Conservation (phyloP, 2,329 filamentous ascomycete species). For the Microcyclosporella mali region DNA sequence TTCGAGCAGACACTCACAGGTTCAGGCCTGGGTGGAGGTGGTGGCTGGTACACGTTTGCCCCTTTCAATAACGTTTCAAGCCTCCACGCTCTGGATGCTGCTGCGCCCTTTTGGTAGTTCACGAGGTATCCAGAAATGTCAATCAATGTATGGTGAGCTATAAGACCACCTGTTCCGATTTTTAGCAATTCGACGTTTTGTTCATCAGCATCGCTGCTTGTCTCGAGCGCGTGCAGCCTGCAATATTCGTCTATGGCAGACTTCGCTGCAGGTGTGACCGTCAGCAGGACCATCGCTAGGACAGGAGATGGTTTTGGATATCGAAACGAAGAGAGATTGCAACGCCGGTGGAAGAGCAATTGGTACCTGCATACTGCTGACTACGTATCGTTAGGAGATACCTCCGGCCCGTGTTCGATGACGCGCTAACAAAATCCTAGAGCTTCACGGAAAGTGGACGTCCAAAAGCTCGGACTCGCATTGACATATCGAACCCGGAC, state of each 20-base stretch:
- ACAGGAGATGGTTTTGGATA: neutral
- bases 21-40: slow-evolving; percentile 71
- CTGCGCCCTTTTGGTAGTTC: slow-evolving; percentile 14
- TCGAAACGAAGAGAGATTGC: neutral
- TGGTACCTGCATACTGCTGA: slow-evolving; percentile 3
- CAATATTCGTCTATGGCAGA: slow-evolving; percentile 48
- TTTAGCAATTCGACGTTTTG: slow-evolving; percentile 14
- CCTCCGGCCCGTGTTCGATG: no score
- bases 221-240: slow-evolving; percentile 7
- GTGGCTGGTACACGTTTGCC: slow-evolving; percentile 66
- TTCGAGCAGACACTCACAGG: slow-evolving; percentile 51
- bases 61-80: slow-evolving; percentile 68
- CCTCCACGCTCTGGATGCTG: slow-evolving; percentile 34
- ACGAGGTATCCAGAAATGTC: slow-evolving; percentile 53
- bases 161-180: slow-evolving; percentile 54
- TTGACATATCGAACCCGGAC: slow-evolving; percentile 1
- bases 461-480: neutral
- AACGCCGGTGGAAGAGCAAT: neutral
- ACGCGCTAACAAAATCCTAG: neutral
- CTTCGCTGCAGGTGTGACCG: slow-evolving; percentile 65
- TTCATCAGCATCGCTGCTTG: slow-evolving; percentile 5
- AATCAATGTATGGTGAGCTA: slow-evolving; percentile 65
- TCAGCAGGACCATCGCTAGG: slow-evolving; percentile 63
- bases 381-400: no score
- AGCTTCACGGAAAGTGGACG: neutral